Base-by-base conservation (phyloP, 176 grass and related monocot species). In the Otatea glauca region DNA sequence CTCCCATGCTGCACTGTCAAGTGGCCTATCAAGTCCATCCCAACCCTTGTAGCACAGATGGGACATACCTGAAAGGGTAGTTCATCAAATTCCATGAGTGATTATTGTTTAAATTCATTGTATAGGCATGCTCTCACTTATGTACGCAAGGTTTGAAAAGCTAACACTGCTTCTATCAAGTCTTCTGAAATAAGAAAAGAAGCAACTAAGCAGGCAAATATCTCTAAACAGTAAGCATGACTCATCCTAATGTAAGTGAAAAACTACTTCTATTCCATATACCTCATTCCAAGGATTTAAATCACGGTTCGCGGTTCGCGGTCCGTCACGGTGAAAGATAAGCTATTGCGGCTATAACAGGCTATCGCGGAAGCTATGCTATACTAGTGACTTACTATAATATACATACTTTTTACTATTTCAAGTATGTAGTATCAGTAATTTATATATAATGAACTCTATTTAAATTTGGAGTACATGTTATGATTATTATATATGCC, bases 21-120 rank as follows among this genome's bases (percentile, higher is more conserved):
- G 85, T 97, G 94, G 68, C 94, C 89, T 79, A 94, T 92, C 79
- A 97, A 78, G 85, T 97, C 87, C 82, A 82, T 70, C 72, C 94
- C 94, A 70, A 94, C 85, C 85, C 83, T 89, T 51, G 84, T 75
- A 71, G 89, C 72, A 85, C 94, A 97, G 42, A 97, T 91, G 42
- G 94, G 91, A 54, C 94, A 97, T 84, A 93, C 89, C 94, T 97
- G 84, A 87, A 86, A 81, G 81, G n/a, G 17, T 10, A 88, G 48
- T 55, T 76, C 63, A 76, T 61, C 13, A 34, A 89, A 70, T 48
- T 86, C 60, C 50, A 79, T 70, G 21, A 85, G 65, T 73, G 24
- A 13, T 74, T 81, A 32, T 17, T 77, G 2, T 80, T 70, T 54
- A 54, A 89, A 59, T 24, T n/a, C 42, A 79, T 42, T 56, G 77